Evolutionary conservation across 2,329 filamentous ascomycete genomes (phyloP).

Genomic region (Colletotrichum orchidophilum): DNA sequence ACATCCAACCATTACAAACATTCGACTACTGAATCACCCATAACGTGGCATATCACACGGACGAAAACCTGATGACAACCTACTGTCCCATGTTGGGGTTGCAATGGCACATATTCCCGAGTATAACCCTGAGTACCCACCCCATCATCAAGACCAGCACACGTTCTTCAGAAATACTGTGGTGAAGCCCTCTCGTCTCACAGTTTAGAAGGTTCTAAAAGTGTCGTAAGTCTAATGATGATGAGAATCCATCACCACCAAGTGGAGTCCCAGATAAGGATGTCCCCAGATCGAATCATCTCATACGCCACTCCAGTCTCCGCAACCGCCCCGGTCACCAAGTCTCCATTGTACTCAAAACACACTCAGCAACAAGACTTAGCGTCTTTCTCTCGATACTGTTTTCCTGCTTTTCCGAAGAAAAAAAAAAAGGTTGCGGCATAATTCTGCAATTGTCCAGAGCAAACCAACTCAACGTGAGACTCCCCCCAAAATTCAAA

Average conservation of each 20-base stretch:
- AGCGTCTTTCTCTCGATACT: background rate
- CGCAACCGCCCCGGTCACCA: slow-evolving; percentile 5
- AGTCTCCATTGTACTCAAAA: background rate
- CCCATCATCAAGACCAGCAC: background rate
- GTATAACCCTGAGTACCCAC: too few species aligned
- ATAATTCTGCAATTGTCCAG: background rate
- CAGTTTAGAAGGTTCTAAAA: background rate
- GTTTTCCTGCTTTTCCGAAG: background rate
- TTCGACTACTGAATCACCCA: background rate
- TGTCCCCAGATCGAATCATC: slow-evolving; percentile 2
- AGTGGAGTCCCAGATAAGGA: slow-evolving; percentile 25
- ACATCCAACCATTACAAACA: background rate
- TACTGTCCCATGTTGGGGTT: background rate
- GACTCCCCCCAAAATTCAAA: background rate
- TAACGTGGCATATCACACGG: background rate
- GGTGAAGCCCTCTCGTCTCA: background rate
- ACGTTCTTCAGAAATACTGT: background rate
- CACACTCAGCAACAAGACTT: background rate
- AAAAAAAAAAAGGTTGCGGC: background rate
- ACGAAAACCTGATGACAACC: background rate
- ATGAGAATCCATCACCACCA: background rate
- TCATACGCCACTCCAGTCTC: slow-evolving; percentile 15
- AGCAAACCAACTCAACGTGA: background rate
- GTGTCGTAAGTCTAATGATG: background rate
- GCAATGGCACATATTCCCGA: too few species aligned